These are phyloP conservation scores for Arthrobotrys entomopaga DNA, from an alignment of 2,329 filamentous ascomycete genomes.

Conservation along the genomic window DNA sequence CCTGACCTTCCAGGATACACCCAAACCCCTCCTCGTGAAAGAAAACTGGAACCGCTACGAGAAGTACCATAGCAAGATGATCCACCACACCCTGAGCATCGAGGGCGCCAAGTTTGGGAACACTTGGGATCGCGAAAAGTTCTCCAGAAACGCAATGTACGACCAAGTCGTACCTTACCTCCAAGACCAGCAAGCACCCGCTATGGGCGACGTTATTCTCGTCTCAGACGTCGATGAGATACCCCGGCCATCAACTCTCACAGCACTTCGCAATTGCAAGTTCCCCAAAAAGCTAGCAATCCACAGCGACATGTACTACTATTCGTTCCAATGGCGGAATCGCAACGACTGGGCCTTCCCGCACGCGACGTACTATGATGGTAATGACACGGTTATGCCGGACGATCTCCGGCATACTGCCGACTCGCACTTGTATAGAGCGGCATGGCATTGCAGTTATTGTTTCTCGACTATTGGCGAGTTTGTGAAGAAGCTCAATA, in stretches of 20 bases:
- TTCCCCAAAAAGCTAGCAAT: constrained; percentile 69
- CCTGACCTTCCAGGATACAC: constrained; percentile 69
- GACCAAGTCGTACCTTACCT: constrained; percentile 68
- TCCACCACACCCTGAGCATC: constrained; percentile 68
- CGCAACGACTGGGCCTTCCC: constrained; percentile 69
- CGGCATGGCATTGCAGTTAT: constrained; percentile 72
- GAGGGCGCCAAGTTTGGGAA: constrained; percentile 62
- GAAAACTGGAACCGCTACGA: constrained; percentile 68
- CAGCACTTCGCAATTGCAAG: constrained; percentile 66
- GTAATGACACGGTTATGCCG: constrained; percentile 66
- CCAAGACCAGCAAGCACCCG: constrained; percentile 63
- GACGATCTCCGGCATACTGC: constrained; percentile 67
- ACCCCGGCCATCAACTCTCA: constrained; percentile 66
- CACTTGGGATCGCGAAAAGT: constrained; percentile 68
- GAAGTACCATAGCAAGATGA: constrained; percentile 70
- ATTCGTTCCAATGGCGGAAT: constrained; percentile 69
- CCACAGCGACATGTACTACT: constrained; percentile 68
- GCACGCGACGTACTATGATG: constrained; percentile 70
- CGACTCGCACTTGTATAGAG: constrained; percentile 65
- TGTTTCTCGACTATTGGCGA: constrained; percentile 70
- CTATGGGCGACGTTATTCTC: constrained; percentile 68
- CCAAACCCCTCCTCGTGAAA: constrained; percentile 68
- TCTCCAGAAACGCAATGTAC: constrained; percentile 70
- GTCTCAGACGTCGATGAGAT: constrained; percentile 73
- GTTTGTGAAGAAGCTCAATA: constrained; percentile 68